phyloP scores from a whole-genome alignment of 768 basidiomycete species.

The Postia placenta region DNA sequence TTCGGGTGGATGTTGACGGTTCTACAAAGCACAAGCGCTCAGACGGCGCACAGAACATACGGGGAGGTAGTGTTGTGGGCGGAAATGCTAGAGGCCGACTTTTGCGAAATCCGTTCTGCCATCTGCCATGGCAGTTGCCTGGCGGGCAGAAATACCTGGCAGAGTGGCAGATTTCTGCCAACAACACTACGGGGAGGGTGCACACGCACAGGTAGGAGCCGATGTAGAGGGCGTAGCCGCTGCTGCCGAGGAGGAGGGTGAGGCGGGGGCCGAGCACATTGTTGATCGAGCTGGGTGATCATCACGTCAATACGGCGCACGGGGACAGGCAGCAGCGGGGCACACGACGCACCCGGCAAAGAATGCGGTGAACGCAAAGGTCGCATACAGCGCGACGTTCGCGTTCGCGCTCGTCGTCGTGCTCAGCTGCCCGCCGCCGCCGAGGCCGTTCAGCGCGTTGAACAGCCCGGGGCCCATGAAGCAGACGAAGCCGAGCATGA shows the following conservation, averaged over 20 bases:
- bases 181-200: neutral
- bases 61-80: neutral
- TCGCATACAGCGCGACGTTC: conserved; percentile 61
- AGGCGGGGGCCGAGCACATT: conserved; percentile 74
- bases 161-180: no score
- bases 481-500: conserved; percentile 65
- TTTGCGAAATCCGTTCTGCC: no score
- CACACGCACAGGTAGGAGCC: conserved; percentile 59
- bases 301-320: neutral
- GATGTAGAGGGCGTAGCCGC: conserved; percentile 74
- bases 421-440: conserved; percentile 72
- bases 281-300: conserved; percentile 56
- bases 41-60: neutral
- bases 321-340: neutral
- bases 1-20: conserved; percentile 63
- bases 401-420: conserved; percentile 62
- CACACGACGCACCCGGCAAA: conserved; percentile 55
- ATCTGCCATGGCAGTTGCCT: no score
- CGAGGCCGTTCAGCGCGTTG: conserved; percentile 75
- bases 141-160: no score
- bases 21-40: conserved; percentile 29
- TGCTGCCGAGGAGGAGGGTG: conserved; percentile 68
- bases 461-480: conserved; percentile 60
- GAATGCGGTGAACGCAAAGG: conserved; percentile 57
- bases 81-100: neutral